Percentiles rank a stretch among this genome's conserved stretches.
phyloP scores from a whole-genome alignment of 148 eudicot genomes.

The Tetragonia tetragonoides region DNA sequence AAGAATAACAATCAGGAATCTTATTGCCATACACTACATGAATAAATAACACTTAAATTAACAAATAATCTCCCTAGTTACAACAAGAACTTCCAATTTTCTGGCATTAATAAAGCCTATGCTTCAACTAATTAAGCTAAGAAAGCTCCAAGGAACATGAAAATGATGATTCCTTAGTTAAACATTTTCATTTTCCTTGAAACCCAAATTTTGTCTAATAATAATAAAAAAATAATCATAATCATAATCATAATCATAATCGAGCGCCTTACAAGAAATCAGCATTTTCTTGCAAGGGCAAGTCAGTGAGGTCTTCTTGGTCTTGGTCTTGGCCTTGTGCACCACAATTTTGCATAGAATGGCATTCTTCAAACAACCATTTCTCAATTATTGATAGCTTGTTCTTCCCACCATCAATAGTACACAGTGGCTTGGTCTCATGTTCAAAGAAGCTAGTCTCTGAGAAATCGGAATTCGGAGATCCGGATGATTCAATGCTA shows the following conservation, averaged over 20 bases:
- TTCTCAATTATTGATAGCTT: conserved; percentile 33
- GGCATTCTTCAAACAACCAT: conserved; percentile 40
- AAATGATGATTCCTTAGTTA: conserved; percentile 7
- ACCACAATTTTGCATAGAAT: conserved; percentile 20
- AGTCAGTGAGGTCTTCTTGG: conserved; percentile 25
- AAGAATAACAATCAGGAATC: background rate
- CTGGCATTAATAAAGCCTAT: background rate
- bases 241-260: background rate
- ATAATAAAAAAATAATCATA: background rate
- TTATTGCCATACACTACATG: conserved; percentile 12
- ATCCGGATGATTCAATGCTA: conserved; percentile 23
- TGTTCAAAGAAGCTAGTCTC: conserved; percentile 29
- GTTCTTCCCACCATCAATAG: conserved; percentile 15
- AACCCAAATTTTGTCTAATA: background rate
- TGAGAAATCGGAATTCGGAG: conserved; percentile 29
- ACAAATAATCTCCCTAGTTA: conserved; percentile 7
- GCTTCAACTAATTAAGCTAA: background rate
- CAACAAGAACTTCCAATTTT: background rate
- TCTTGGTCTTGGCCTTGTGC: conserved; percentile 23
- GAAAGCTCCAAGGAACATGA: conserved; percentile 26
- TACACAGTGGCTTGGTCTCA: conserved; percentile 24
- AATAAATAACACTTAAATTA: conserved; percentile 4
- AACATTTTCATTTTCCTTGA: conserved; percentile 31
- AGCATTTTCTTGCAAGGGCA: conserved; percentile 32
- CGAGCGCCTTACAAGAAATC: conserved; percentile 19